Evolutionary conservation across 345 rosid species (phyloP).

Genomic region (Psidium guajava): DNA sequence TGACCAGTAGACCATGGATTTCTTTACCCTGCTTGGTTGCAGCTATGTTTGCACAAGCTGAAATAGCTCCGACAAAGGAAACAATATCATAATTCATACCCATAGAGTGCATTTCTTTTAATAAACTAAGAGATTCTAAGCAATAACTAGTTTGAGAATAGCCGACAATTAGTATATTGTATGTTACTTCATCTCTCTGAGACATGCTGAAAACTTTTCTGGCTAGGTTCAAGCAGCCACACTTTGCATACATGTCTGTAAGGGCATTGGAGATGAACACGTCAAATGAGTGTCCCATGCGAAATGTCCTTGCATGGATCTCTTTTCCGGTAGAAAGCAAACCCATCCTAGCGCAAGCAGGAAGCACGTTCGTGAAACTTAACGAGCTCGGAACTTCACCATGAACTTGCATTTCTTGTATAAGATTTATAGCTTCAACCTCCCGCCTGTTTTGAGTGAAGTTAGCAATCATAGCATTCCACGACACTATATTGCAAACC

Average conservation of each 20-base stretch:
- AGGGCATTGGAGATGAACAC: conserved; percentile 35
- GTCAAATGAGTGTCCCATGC: conserved; percentile 14
- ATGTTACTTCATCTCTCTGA: conserved; percentile 39
- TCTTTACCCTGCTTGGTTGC: conserved; percentile 37
- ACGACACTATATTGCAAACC: conserved; percentile 26
- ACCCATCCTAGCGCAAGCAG: conserved; percentile 28
- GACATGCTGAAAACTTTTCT: conserved; percentile 22
- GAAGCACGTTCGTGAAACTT: conserved; percentile 31
- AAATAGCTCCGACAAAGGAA: conserved; percentile 41
- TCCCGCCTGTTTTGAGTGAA: conserved; percentile 28
- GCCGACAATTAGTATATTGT: conserved; percentile 40
- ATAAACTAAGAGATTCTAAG: conserved; percentile 31
- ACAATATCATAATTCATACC: conserved; percentile 44
- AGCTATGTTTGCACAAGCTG: conserved; percentile 46
- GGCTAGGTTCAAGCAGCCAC: conserved; percentile 27
- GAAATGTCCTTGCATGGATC: conserved; percentile 31
- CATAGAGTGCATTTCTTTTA: conserved; percentile 34
- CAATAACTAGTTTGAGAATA: conserved; percentile 40
- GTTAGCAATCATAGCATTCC: conserved; percentile 52
- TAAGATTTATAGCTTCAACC: conserved; percentile 16
- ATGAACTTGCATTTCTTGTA: conserved; percentile 29
- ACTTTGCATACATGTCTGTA: conserved; percentile 38
- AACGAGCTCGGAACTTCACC: conserved; percentile 24
- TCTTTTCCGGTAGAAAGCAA: conserved; percentile 27
- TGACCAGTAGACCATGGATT: conserved; percentile 30